Conservation (phyloP, 805 yeast species). For the Metschnikowia bowlesiae region DNA sequence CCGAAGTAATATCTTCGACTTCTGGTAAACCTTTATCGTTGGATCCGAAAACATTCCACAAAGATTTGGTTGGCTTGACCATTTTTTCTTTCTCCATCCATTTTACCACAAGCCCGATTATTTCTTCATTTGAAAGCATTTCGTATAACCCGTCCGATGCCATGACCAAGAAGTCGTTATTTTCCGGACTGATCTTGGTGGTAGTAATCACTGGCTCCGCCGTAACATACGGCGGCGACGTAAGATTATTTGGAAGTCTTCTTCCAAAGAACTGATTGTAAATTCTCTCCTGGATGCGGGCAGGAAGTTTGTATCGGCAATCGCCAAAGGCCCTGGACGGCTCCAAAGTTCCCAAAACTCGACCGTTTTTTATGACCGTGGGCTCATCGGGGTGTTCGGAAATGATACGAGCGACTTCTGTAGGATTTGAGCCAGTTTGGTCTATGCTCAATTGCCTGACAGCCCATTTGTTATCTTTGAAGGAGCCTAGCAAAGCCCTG, state of each 20-base stretch:
- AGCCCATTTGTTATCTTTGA: conserved; percentile 73
- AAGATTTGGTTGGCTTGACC: conserved; percentile 46
- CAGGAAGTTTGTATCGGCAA: conserved; percentile 86
- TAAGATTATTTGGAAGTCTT: conserved; percentile 62
- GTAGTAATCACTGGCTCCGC: conserved; percentile 93
- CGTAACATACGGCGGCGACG: conserved; percentile 95
- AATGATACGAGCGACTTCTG: conserved; percentile 78
- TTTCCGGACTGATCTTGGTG: conserved; percentile 62
- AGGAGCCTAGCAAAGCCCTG: conserved; percentile 79
- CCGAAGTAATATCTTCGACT: conserved; percentile 59
- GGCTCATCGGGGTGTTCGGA: conserved; percentile 91
- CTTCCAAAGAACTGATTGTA: conserved; percentile 80
- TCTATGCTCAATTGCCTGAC: conserved; percentile 83
- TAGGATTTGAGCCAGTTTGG: conserved; percentile 89
- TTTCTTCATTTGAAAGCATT: conserved; percentile 86
- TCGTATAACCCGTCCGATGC: conserved; percentile 95
- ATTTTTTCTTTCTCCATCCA: conserved; percentile 82
- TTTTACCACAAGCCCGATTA: conserved; percentile 83
- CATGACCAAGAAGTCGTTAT: conserved; percentile 82
- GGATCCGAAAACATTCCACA: conserved; percentile 43
- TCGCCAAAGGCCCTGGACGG: conserved; percentile 98
- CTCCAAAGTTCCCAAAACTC: conserved; percentile 88
- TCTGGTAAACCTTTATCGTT: conserved; percentile 52
- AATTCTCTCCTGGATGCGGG: conserved; percentile 64
- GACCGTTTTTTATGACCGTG: conserved; percentile 75